These are phyloP conservation scores for Carex parvula DNA, from an alignment of 176 grass and related monocot species.

Conservation along the genomic window DNA sequence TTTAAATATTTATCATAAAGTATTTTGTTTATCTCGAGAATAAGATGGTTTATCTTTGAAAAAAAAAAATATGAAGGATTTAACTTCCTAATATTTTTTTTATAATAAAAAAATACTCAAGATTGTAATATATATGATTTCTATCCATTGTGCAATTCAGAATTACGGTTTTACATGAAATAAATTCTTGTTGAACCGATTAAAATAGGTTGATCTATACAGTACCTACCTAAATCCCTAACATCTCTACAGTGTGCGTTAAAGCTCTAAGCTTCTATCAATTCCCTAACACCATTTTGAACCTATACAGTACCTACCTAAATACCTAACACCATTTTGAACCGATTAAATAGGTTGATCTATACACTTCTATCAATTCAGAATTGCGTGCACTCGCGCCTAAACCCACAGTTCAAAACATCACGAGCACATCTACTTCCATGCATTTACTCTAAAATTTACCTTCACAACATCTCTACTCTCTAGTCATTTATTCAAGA, in stretches of 20 bases:
- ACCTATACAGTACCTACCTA: no score
- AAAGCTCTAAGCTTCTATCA: no score
- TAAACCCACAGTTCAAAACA: conserved; percentile 11
- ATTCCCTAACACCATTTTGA: no score
- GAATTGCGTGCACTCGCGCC: not conserved
- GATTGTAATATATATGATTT: not conserved
- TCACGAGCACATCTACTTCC: conserved; percentile 29
- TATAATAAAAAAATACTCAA: not conserved
- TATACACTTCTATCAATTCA: no score
- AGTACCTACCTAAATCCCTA: not conserved
- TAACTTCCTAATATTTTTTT: not conserved
- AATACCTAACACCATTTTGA: no score
- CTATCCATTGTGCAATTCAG: not conserved
- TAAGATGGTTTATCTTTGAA: not conserved
- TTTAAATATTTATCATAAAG: not conserved
- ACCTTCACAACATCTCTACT: not conserved
- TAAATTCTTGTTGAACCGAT: not conserved
- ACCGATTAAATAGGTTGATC: no score
- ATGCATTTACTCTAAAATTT: not conserved
- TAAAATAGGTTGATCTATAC: not conserved
- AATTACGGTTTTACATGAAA: not conserved
- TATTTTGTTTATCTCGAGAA: not conserved
- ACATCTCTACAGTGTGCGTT: no score
- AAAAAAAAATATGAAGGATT: not conserved
- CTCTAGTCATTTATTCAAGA: not conserved